phyloP scores from a whole-genome alignment of 306 rosid species.

The Castanea sativa region DNA sequence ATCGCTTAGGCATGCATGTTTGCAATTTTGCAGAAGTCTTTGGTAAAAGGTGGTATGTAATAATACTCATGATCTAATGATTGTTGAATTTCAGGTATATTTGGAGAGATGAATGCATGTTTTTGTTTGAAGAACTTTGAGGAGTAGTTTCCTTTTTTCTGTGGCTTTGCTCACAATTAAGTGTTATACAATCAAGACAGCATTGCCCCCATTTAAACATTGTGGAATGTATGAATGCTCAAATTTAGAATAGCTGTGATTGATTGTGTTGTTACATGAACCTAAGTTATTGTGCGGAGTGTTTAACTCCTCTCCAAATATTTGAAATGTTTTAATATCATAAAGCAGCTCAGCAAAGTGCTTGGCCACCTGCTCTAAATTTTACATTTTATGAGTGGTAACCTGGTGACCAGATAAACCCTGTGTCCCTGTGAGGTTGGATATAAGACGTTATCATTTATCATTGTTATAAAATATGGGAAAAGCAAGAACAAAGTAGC shows the following conservation, averaged over 20 bases:
- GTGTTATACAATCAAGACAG: background rate
- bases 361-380: background rate
- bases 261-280: background rate
- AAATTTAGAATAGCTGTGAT: background rate
- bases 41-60: slow-evolving; percentile 5
- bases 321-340: background rate
- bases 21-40: background rate
- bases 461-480: too few relatives aligned
- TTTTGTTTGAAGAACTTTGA: background rate
- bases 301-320: background rate
- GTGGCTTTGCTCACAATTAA: background rate
- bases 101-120: slow-evolving; percentile 6
- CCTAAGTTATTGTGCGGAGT: background rate
- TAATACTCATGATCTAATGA: background rate
- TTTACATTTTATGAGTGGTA: background rate
- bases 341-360: background rate
- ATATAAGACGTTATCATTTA: too few relatives aligned
- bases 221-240: background rate
- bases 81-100: background rate
- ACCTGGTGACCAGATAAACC: too few relatives aligned
- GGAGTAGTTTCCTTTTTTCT: background rate
- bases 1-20: background rate
- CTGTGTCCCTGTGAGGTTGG: too few relatives aligned
- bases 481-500: too few relatives aligned
- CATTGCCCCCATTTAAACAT: background rate